Percentiles rank a stretch among this genome's conserved stretches.
Evolutionary conservation across 1,284 basidiomycete genomes (phyloP).

Genomic region (Cryptococcus hybrid): DNA sequence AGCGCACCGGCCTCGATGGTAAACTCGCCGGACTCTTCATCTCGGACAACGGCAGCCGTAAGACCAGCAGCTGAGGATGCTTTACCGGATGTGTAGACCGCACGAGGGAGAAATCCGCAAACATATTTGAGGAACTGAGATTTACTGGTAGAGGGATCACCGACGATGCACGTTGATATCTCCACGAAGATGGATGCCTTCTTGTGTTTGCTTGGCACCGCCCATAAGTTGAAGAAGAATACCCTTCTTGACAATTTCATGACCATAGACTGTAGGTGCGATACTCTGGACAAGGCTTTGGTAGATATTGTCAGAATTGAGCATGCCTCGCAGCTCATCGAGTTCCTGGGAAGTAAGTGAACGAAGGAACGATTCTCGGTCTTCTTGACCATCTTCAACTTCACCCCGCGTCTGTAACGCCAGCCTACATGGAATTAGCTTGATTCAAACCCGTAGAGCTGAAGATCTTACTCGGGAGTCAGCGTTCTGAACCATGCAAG

Average conservation of each 20-base stretch:
- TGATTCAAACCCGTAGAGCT: neutral
- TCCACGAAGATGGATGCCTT: slow-evolving; percentile 96
- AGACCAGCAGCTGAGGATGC: slow-evolving; percentile 98
- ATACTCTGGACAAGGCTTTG: slow-evolving; percentile 89
- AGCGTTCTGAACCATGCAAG: slow-evolving; percentile 93
- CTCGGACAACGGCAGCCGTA: slow-evolving; percentile 96
- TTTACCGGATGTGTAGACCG: slow-evolving; percentile 98
- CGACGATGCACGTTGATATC: slow-evolving; percentile 99
- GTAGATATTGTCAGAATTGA: slow-evolving; percentile 90
- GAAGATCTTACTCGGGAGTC: slow-evolving; percentile 69
- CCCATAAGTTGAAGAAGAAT: slow-evolving; percentile 97
- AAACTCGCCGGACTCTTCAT: slow-evolving; percentile 99
- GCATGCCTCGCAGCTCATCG: slow-evolving; percentile 92
- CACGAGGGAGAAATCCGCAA: slow-evolving; percentile 97
- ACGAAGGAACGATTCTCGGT: slow-evolving; percentile 73
- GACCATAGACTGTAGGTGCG: slow-evolving; percentile 95
- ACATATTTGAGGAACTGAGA: slow-evolving; percentile 99
- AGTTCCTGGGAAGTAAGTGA: slow-evolving; percentile 91
- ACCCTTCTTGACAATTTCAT: slow-evolving; percentile 98
- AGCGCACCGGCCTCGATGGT: slow-evolving; percentile 98
- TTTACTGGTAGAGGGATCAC: slow-evolving; percentile 95
- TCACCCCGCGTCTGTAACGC: slow-evolving; percentile 79
- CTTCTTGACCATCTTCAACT: slow-evolving; percentile 72
- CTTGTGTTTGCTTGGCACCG: slow-evolving; percentile 91
- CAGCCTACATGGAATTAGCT: slow-evolving; percentile 55